Evolutionary conservation across 805 yeast species (phyloP), one percentile per base, ranked within the genome.

Genomic region (Zygotorulaspora florentina): DNA sequence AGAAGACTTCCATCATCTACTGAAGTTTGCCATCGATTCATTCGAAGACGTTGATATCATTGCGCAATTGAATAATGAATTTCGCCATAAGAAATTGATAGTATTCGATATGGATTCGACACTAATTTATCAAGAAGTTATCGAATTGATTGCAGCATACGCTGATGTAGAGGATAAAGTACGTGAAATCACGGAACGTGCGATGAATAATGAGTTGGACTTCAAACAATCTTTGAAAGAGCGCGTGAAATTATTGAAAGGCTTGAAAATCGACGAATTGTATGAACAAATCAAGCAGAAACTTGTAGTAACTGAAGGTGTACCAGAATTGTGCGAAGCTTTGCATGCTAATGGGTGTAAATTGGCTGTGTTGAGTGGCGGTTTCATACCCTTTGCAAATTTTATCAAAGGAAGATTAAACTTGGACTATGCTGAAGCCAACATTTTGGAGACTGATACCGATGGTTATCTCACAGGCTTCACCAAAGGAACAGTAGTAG

Each of bases 51-150:
- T 58, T 12, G 63, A 61, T 39, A 45, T 62, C 8, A 50, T 61
- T 15, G 50, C 57, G 2, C 64, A 62, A 39, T 28, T 20, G 12
- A 37, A 50, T 44, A 55, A 55, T 27, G 54, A 53, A 25, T 56
- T 41, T 36, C 54, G 54, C 26, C 49, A 50, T 20, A 62, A 61
- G 59, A 76, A 79, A 57, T 71, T 93, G 40, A 82, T 87, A 50
- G 87, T 95, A 9, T 93, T 93, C 62, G 99, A 93, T 59, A 93
- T 93, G 99, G 99, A 93, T 70, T 89, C 97, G 0, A 93, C 99
- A 0, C 71, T 93, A 61, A 93, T 93, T 53, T 83, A 85, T 64
- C 98, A 93, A 67, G 99, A 93, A 68, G 97, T 93, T 33, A 93
- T 93, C 55, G 99, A 93, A 62, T 67, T 93, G 61, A 91, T 93